Evolutionary conservation across 805 yeast species (phyloP), one percentile per base, ranked within the genome.

Genomic region (Wickerhamiella sergipiensis): DNA sequence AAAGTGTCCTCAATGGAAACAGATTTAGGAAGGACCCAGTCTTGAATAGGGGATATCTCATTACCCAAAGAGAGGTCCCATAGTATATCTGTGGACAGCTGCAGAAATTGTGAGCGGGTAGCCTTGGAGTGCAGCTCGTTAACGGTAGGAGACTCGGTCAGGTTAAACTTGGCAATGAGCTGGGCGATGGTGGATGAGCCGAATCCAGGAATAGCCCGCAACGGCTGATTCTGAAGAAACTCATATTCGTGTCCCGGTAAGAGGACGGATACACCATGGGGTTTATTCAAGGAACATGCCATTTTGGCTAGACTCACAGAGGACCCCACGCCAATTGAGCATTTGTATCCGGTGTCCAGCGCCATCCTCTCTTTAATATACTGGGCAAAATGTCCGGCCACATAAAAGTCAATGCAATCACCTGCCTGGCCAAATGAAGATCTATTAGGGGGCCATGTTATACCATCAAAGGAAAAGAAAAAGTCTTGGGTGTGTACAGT

Each of bases 261-360:
- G n/a, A 64, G 47, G 1, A 61, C 52, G 1, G 65, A 52, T 47
- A 63, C 55, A 1, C 67, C 67, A 6, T 45, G 29, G 1, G 68
- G 68, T 43, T 64, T 64, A 52, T 61, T 58, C n/a, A 44, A n/a
- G 7, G 52, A 49, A 18, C 64, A 56, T 2, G 56, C 61, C 58
- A 64, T 61, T 48, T 64, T 64, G 23, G 67, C 65, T 18, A 58
- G 42, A 6, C 59, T 56, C 31, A 57, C 60, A 26, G 61, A 56
- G 2, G 53, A 23, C 3, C 59, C 67, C 6, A 63, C 61, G 18
- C 68, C 68, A 22, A 64, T 59, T 1, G 66, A 61, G 53, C 66
- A 62, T 19, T 58, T 52, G 47, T 58, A 63, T 2, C 62, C 63
- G 13, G 49, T 51, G 26, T 60, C 64, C 13, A 57, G 44, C 44